Evolutionary conservation across 1,284 basidiomycete genomes (phyloP).

Genomic region (Schizophyllum commune): DNA sequence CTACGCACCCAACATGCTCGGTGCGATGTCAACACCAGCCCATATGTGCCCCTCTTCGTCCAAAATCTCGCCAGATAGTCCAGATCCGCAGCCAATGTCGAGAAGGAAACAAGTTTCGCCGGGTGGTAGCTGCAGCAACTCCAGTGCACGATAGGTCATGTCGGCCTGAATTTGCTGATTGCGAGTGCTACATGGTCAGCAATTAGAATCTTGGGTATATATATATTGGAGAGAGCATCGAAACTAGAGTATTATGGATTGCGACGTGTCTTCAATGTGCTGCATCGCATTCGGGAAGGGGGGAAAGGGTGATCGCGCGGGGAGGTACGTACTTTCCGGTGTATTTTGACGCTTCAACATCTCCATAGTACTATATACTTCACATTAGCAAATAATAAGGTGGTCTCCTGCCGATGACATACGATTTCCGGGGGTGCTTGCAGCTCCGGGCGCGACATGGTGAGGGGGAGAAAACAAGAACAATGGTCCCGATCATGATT

Average conservation of each 20-base stretch:
- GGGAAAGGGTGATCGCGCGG: constrained; percentile 1
- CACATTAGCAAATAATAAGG: constrained; percentile 10
- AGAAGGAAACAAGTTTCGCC: constrained; percentile 78
- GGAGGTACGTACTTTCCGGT: constrained; percentile 73
- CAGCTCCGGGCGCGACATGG: constrained; percentile 93
- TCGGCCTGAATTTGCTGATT: constrained; percentile 96
- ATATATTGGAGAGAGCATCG: not conserved
- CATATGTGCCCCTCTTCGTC: constrained; percentile 93
- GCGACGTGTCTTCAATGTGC: not conserved
- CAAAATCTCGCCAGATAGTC: constrained; percentile 94
- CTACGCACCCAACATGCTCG: constrained; percentile 87
- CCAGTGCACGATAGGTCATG: constrained; percentile 95
- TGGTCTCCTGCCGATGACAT: constrained; percentile 22
- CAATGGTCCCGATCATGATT: not conserved
- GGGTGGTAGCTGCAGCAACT: constrained; percentile 79
- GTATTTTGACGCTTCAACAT: constrained; percentile 93
- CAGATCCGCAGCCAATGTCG: constrained; percentile 98
- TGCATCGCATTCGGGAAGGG: not conserved
- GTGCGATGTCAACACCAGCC: constrained; percentile 93
- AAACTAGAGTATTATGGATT: not conserved
- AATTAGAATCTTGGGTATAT: not conserved
- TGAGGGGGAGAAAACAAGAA: constrained; percentile 1
- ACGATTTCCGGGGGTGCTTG: constrained; percentile 96
- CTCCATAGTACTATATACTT: constrained; percentile 83
- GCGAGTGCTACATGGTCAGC: constrained; percentile 57